These are phyloP conservation scores for Aspergillus diversus DNA, from an alignment of 495 filamentous ascomycete species.

Conservation along the genomic window DNA sequence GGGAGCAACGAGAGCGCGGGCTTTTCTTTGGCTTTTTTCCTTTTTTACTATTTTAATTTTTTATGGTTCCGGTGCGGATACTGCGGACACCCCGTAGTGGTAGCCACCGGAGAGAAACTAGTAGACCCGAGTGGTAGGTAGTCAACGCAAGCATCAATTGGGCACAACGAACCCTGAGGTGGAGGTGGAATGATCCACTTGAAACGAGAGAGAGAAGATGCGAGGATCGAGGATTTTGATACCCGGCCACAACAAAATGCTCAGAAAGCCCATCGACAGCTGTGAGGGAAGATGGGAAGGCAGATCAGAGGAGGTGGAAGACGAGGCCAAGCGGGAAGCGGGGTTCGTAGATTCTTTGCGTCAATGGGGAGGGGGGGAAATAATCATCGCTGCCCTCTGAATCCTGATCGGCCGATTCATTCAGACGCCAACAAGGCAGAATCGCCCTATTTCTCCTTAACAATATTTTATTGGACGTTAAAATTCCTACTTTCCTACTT, in stretches of 20 bases:
- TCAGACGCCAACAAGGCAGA: background rate
- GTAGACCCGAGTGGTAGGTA: too few species aligned
- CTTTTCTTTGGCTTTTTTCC: slow-evolving; percentile 5
- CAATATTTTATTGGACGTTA: background rate
- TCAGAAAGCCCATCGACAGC: too few species aligned
- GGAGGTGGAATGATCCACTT: background rate
- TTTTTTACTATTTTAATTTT: slow-evolving; percentile 13
- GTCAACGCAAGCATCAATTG: slow-evolving; percentile 23
- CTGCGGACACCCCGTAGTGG: slow-evolving; percentile 21
- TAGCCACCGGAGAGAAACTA: slow-evolving; percentile 7
- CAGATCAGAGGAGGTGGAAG: slow-evolving; percentile 1
- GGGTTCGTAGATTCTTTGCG: slow-evolving; percentile 1
- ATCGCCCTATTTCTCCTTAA: background rate
- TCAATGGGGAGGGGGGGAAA: background rate
- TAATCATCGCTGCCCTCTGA: too few species aligned
- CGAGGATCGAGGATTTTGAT: background rate
- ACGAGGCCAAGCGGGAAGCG: slow-evolving; percentile 8
- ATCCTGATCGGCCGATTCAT: too few species aligned
- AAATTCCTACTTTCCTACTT: background rate
- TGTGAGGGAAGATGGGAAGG: background rate
- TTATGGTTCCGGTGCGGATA: slow-evolving; percentile 26
- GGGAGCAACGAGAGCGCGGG: slow-evolving; percentile 9
- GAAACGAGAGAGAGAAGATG: background rate
- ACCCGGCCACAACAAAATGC: too few species aligned
- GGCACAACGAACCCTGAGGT: background rate